phyloP scores from a whole-genome alignment of 805 yeast genomes.

The Suhomyces sp. region DNA sequence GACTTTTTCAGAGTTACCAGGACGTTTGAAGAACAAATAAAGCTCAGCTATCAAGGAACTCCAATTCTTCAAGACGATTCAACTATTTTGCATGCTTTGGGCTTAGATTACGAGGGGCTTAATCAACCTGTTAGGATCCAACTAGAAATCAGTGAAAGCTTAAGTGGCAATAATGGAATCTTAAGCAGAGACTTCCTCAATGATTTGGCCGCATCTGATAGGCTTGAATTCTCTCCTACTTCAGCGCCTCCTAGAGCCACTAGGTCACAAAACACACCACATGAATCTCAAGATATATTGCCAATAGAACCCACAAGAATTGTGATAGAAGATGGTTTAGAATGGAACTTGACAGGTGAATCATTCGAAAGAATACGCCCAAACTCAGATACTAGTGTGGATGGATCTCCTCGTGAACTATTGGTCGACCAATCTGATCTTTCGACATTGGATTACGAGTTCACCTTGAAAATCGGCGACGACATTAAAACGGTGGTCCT shows the following conservation, averaged over 20 bases:
- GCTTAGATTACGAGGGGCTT: background rate
- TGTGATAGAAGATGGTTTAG: constrained; percentile 11
- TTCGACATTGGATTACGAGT: constrained; percentile 23
- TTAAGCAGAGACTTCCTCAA: constrained; percentile 24
- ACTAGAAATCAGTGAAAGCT: constrained; percentile 12
- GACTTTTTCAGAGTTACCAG: constrained; percentile 21
- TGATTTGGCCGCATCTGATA: constrained; percentile 17
- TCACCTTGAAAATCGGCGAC: constrained; percentile 16
- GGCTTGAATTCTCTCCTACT: constrained; percentile 22
- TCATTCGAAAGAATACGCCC: constrained; percentile 20
- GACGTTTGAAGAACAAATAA: constrained; percentile 26
- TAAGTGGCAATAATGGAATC: constrained; percentile 22
- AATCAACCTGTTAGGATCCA: constrained; percentile 13
- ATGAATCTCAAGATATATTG: background rate
- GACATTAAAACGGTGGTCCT: constrained; percentile 16
- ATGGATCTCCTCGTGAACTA: constrained; percentile 3
- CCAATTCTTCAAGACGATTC: background rate
- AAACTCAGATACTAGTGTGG: constrained; percentile 3
- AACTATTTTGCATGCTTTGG: background rate
- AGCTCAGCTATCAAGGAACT: constrained; percentile 10
- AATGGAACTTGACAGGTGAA: constrained; percentile 25
- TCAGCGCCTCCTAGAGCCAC: background rate
- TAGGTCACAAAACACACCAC: background rate
- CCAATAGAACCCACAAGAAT: constrained; percentile 21
- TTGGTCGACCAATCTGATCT: constrained; percentile 28